Percentiles rank a stretch among this genome's conserved stretches.
Evolutionary conservation across 495 filamentous ascomycete species (phyloP).

Genomic region (Penicillium robsamsonii): DNA sequence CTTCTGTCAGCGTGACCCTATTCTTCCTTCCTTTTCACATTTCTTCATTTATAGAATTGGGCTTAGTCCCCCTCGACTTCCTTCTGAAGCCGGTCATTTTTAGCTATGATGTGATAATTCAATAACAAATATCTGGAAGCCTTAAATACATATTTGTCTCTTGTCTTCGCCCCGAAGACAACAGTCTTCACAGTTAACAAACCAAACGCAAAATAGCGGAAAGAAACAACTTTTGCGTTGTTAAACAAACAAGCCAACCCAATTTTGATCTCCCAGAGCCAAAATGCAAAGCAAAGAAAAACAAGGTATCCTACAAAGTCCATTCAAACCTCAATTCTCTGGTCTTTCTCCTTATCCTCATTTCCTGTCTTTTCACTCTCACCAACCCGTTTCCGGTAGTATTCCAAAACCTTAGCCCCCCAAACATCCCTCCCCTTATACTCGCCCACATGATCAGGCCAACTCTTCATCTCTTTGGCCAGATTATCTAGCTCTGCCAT

Average conservation of each 20-base stretch:
- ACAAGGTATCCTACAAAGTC: slow-evolving; percentile 18
- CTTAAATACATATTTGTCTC: neutral
- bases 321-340: slow-evolving; percentile 27
- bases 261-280: slow-evolving; percentile 28
- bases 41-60: slow-evolving; percentile 13
- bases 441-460: slow-evolving; percentile 51
- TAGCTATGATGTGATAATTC: neutral
- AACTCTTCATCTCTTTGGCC: slow-evolving; percentile 49
- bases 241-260: slow-evolving; percentile 37
- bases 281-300: slow-evolving; percentile 15
- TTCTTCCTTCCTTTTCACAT: slow-evolving; percentile 11
- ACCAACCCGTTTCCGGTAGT: slow-evolving; percentile 31
- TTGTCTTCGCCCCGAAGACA: neutral
- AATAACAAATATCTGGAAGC: neutral
- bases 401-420: slow-evolving; percentile 46
- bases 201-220: neutral
- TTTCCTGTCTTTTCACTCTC: slow-evolving; percentile 5
- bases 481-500: slow-evolving; percentile 45
- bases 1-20: slow-evolving; percentile 3
- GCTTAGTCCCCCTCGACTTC: neutral
- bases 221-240: slow-evolving; percentile 19
- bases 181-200: neutral
- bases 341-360: slow-evolving; percentile 12
- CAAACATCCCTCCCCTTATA: slow-evolving; percentile 55
- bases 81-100: neutral